A percentile compares a stretch with the other conserved stretches of the same genome.
phyloP scores from a whole-genome alignment of 768 basidiomycete genomes.

The Boletus eberwhitei region DNA sequence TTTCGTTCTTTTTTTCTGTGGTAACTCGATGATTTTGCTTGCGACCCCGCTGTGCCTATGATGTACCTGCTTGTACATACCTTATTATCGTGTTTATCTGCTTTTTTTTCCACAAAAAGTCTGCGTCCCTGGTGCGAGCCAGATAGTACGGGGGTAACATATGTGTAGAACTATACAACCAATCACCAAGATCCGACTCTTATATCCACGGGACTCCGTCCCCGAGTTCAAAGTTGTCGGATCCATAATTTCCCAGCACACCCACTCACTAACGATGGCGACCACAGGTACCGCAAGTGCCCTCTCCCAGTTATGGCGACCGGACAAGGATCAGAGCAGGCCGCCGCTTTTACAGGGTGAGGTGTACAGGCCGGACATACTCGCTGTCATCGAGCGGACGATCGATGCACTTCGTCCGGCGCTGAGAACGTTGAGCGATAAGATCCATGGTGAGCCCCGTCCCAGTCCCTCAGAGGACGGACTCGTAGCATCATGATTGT shows the following conservation, averaged over 20 bases:
- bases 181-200: background rate
- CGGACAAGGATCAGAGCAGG: background rate
- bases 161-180: conserved; percentile 1
- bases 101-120: background rate
- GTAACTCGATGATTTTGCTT: conserved; percentile 21
- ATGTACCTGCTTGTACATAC: conserved; percentile 36
- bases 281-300: background rate
- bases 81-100: conserved; percentile 35
- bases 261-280: background rate
- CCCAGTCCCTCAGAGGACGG: too few relatives aligned
- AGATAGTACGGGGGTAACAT: background rate
- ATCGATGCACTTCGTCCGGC: conserved; percentile 52
- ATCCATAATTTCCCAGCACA: too few relatives aligned
- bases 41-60: conserved; percentile 20
- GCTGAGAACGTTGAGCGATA: conserved; percentile 59
- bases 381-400: conserved; percentile 56
- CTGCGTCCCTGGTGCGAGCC: background rate
- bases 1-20: background rate
- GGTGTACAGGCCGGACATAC: conserved; percentile 55
- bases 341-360: conserved; percentile 4
- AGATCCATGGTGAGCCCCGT: conserved; percentile 59
- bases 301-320: conserved; percentile 1
- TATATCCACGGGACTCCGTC: too few relatives aligned
- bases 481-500: too few relatives aligned
- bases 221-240: too few relatives aligned